Base-by-base conservation (phyloP, 345 rosid genomes). In the Carallia brachiata region DNA sequence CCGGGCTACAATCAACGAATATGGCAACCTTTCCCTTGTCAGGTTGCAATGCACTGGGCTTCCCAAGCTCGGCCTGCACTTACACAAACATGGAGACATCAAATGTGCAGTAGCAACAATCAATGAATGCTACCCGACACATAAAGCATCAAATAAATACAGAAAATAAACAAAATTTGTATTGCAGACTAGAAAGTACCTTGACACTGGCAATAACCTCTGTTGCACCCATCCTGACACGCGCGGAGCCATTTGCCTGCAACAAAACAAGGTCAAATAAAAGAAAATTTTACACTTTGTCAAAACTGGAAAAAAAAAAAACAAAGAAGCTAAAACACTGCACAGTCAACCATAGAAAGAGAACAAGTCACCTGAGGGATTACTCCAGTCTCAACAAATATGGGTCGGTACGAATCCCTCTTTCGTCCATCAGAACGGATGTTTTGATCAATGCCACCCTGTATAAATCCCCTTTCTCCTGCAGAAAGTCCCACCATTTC, bases 141-240 rank as follows among this genome's bases (percentile, higher is more conserved):
- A 23, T 30, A 36, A 31, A 23, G 30, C 18, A 44, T 28, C 3
- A 63, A 52, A 62, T 52, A 5, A 18, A 30, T 37, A 1, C 3
- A 40, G 63, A 55, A 53, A 36, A 36, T 19, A 55, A 15, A 60
- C 8, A 48, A 27, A 10, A 52, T 12, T 2, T 30, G 6, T 36
- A 18, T 27, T 48, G 31, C 23, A 66, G 50, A 63, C 62, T 37
- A 75, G 3, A 28, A 50, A 69, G 63, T 83, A 92, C 98, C 98
- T 95, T 95, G 66, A 92, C 96, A 80, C 96, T 82, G 19, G 98
- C 97, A 88, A 95, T 88, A 68, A 92, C 97, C 79, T 95, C 94
- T 5, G 94, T 92, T 53, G 83, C 87, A 63, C 96, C 98, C 28
- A 92, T 72, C 67, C 80, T 81, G 27, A 95, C 89, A 76, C 91